Evolutionary conservation across 352 stramenopile genomes (phyloP), one percentile per base, ranked within the genome.

Genomic region (Pythium scleroteichum): DNA sequence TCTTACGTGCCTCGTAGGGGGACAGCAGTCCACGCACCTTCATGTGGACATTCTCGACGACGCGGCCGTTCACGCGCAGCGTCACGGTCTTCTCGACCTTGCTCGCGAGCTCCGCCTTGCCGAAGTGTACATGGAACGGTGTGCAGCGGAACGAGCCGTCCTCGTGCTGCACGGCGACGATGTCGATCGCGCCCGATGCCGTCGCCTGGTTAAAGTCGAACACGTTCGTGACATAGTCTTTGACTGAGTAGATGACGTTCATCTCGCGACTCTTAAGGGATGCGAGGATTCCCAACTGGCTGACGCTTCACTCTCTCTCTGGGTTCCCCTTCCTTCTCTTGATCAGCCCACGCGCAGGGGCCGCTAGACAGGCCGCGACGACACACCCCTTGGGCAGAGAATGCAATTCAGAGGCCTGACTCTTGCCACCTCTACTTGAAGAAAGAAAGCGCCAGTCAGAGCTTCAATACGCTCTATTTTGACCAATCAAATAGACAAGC

Each of bases 221-320:
- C 22, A 95, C 84, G 60, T 90, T 90, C 52, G 76, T 87, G 52
- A 95, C 80, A 67, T 95, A 95, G 64, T 92, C 86, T 59, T 92
- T 93, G 35, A 93, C 79, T 48, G 83, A 93, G 69, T 88, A 85
- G 64, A 93, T 89, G 38, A 93, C 81, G 68, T 94, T 94, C 85
- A 94, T 94, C 2, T 33, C 33, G 3, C 14, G 10, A 12, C 14
- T 10, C 20, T 50, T 2, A 14, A 50, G 19, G 41, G 4, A 3
- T 48, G 20, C 19, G 44, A n/a, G 20, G 22, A 14, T 33, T 8
- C 9, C 13, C 4, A 29, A 35, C 20, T 7, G 44, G 23, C 22
- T 51, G 20, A 33, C 44, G 44, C 44, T n/a, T 17, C 17, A 23
- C 6, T 47, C 49, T 44, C 38, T 44, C 38, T 44, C 38, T 44